A percentile compares a stretch with the other conserved stretches of the same genome.
Evolutionary conservation across 2,329 filamentous ascomycete species (phyloP).

Genomic region (Colletotrichum caudatum): DNA sequence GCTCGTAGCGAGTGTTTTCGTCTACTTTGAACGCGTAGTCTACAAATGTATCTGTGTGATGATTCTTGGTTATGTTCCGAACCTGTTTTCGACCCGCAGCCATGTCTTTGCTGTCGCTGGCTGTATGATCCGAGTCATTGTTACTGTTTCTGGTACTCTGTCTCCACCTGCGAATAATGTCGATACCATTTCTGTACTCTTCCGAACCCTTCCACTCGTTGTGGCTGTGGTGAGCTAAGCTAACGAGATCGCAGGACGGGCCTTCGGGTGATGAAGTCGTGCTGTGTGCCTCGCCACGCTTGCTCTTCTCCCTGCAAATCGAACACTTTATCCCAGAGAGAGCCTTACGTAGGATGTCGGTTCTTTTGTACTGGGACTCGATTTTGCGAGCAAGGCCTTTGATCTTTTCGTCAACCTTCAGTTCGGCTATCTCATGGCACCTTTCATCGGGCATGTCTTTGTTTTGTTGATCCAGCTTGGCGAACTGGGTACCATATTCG

Average conservation of each 20-base stretch:
- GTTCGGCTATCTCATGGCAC: neutral
- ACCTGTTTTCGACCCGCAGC: neutral
- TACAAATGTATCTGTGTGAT: neutral
- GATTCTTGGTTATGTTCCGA: neutral
- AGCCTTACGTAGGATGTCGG: neutral
- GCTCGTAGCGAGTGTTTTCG: neutral
- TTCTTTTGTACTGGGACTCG: conserved; percentile 14
- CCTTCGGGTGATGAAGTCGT: neutral
- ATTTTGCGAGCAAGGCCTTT: neutral
- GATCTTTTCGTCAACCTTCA: neutral
- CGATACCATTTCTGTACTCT: neutral
- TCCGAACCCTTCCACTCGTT: neutral
- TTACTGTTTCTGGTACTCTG: neutral
- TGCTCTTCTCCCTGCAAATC: neutral
- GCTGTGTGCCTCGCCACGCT: neutral
- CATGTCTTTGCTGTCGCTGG: neutral
- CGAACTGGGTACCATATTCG: neutral
- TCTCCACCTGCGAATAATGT: neutral
- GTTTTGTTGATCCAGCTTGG: neutral
- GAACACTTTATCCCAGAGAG: neutral
- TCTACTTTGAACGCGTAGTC: neutral
- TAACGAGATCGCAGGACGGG: neutral
- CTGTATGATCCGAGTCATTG: neutral
- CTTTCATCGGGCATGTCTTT: neutral
- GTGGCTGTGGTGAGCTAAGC: neutral